Percentiles rank a stretch among this genome's conserved stretches.
Conservation (phyloP, 23 red algal genomes). For the Pyropia yezoensis region DNA sequence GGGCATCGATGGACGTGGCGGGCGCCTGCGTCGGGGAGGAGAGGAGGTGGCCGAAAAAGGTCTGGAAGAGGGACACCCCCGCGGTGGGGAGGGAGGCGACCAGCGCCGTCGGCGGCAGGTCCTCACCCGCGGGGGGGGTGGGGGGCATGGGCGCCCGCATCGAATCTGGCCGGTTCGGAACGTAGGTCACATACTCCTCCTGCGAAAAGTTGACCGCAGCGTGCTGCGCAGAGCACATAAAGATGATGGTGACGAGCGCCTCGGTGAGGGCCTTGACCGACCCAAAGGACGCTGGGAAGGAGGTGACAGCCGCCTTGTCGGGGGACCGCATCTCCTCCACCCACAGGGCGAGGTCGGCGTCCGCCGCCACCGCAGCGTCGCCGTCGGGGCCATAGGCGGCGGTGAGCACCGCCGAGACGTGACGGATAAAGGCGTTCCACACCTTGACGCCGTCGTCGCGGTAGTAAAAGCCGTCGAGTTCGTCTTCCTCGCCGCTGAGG, state of each 20-base stretch:
- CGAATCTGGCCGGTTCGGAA: not conserved
- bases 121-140: not conserved
- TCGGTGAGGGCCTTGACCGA: slow-evolving; percentile 6
- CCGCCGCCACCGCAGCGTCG: slow-evolving; percentile 16
- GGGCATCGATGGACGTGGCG: not conserved
- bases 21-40: slow-evolving; percentile 2
- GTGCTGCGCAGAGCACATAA: slow-evolving; percentile 11
- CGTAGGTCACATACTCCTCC: slow-evolving; percentile 2
- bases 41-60: not conserved
- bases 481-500: no score
- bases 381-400: slow-evolving; percentile 10
- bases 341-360: slow-evolving; percentile 28
- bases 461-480: slow-evolving; percentile 20
- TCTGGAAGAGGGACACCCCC: not conserved
- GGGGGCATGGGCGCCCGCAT: not conserved
- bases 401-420: slow-evolving; percentile 19
- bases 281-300: no score
- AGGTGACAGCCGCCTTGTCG: no score
- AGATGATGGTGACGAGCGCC: slow-evolving; percentile 31
- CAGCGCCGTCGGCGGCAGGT: not conserved
- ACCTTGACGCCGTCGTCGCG: slow-evolving; percentile 42
- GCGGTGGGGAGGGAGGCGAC: not conserved
- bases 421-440: slow-evolving; percentile 20
- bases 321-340: slow-evolving; percentile 36
- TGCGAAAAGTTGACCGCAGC: slow-evolving; percentile 21